Conservation (phyloP, 257 asterid species). For the Cruciata laevipes region DNA sequence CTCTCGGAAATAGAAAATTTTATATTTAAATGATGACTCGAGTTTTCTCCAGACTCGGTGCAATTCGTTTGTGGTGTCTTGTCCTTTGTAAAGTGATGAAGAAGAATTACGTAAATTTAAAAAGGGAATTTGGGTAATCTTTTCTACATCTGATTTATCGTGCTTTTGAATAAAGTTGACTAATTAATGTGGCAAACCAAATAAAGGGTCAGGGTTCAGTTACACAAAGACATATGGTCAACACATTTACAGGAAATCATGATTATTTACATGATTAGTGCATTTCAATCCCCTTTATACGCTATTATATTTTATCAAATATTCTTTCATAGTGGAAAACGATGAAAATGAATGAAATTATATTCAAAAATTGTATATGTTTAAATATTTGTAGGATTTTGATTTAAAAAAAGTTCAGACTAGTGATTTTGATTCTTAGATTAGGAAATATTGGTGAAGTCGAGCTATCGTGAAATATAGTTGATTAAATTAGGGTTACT, state of each 20-base stretch:
- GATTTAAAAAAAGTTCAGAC: no score
- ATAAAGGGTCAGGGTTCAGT: background rate
- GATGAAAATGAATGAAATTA: no score
- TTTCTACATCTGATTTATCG: background rate
- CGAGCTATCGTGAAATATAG: no score
- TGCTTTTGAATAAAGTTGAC: conserved; percentile 1
- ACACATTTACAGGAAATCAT: background rate
- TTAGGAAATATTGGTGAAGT: no score
- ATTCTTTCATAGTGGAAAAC: no score
- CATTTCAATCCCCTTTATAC: background rate
- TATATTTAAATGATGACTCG: background rate
- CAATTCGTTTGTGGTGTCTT: background rate
- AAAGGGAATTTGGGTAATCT: background rate
- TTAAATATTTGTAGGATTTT: no score
- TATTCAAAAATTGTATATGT: no score
- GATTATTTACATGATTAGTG: background rate
- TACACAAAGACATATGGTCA: background rate
- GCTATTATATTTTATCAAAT: no score
- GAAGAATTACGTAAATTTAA: background rate
- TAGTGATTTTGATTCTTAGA: no score
- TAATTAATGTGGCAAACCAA: conserved; percentile 1
- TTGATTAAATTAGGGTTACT: no score
- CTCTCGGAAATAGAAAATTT: no score
- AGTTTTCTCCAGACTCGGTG: background rate
- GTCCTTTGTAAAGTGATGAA: background rate